Evolutionary conservation across 2,329 filamentous ascomycete species (phyloP).

Genomic region (Aquanectria penicillioides): DNA sequence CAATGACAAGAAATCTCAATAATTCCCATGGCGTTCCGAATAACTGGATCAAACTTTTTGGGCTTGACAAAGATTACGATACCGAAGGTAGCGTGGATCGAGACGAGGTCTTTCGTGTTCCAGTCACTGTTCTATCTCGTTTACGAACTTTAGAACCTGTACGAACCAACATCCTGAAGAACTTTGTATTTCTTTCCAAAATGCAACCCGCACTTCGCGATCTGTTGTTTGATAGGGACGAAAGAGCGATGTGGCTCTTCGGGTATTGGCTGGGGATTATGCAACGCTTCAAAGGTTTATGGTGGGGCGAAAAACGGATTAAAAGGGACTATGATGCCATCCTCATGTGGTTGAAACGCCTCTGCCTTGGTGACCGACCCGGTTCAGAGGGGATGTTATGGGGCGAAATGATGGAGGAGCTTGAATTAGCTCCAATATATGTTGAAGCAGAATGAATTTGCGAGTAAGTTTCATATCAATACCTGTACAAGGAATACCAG

Average conservation of each 20-base stretch:
- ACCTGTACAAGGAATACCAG: too few species aligned
- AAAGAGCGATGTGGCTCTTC: conserved; percentile 19
- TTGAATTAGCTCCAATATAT: neutral
- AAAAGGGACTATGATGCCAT: conserved; percentile 10
- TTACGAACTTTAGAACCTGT: neutral
- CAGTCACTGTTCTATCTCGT: neutral
- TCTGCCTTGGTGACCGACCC: neutral
- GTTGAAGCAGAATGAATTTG: neutral
- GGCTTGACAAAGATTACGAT: neutral
- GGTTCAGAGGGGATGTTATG: neutral
- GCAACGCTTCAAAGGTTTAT: conserved; percentile 10
- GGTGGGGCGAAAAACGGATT: conserved; percentile 13
- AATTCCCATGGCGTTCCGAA: too few species aligned
- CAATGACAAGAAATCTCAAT: neutral
- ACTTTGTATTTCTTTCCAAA: conserved; percentile 14
- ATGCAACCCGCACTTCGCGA: conserved; percentile 8
- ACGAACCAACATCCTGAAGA: neutral
- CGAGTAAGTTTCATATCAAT: too few species aligned
- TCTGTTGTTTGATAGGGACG: conserved; percentile 5
- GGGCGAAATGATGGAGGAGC: conserved; percentile 9
- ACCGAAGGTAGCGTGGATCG: neutral
- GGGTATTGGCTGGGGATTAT: conserved; percentile 18
- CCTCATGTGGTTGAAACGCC: neutral
- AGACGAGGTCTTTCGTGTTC: neutral
- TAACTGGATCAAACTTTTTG: neutral